Evolutionary conservation across 305 asterid genomes (phyloP).

Genomic region (Fraxinus baroniana): DNA sequence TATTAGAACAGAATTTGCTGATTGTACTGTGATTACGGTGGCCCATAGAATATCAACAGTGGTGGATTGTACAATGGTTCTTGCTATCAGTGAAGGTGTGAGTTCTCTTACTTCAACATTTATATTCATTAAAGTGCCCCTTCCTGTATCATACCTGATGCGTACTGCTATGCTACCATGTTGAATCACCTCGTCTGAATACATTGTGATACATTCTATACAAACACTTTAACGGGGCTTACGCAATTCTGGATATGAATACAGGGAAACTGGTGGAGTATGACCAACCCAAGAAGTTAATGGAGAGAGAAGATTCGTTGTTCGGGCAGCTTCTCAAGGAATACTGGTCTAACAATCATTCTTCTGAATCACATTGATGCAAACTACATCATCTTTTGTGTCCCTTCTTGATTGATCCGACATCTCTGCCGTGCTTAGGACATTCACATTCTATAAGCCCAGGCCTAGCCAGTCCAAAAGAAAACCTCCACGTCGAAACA

Average conservation of each 20-base stretch:
- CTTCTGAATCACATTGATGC: conserved; percentile 35
- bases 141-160: not conserved
- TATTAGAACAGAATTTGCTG: conserved; percentile 63
- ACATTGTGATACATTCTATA: not conserved
- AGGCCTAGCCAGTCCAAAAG: not conserved
- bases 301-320: conserved; percentile 70
- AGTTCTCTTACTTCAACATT: conserved; percentile 20
- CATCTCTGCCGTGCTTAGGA: not conserved
- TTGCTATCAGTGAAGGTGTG: conserved; percentile 82
- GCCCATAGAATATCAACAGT: conserved; percentile 94
- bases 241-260: not conserved
- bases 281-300: conserved; percentile 77
- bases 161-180: not conserved
- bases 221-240: not conserved
- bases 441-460: not conserved
- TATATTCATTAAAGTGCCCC: not conserved
- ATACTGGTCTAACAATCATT: conserved; percentile 75
- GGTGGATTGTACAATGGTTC: conserved; percentile 91
- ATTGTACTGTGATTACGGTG: conserved; percentile 79
- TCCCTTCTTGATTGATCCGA: not conserved
- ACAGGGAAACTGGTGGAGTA: conserved; percentile 82
- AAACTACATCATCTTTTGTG: not conserved
- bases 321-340: conserved; percentile 85
- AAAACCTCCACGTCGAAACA: not conserved
- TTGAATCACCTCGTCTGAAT: not conserved